Base-by-base conservation (phyloP, 73 alveolate genomes). In the Breviolum minutum region DNA sequence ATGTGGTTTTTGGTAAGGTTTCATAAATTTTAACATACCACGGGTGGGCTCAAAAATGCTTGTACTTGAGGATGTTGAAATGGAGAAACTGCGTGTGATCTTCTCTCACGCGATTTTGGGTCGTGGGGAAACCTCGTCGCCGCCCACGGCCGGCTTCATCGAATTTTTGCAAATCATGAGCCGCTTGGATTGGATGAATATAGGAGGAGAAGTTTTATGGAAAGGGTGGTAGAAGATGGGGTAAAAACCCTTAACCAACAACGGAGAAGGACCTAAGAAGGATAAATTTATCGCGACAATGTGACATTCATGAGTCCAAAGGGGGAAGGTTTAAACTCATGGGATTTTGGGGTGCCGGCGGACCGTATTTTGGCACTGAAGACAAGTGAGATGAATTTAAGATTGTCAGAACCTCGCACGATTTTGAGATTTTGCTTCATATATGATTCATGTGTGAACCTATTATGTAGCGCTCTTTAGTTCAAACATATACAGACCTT, bases 81-180 rank as follows among this genome's bases (percentile, higher is more conserved):
- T 92, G 98, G 98, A 92, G 22, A 79, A 62, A n/a, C 66, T 92
- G 98, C 91, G 90, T 20, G 81, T 12, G 82, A 73, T 92, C 81
- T 92, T 92, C 69, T 77, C 30, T 54, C 89, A n/a, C 24, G 90
- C 79, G 16, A 26, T 74, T 69, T 81, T 64, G 6, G 88, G 88
- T 66, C 87, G 68, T 64, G 81, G 30, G 48, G 62, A 14, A 16
- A 64, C 27, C 24, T 40, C 70, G 40, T 9, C 26, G 54, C 63
- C 77, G 6, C 61, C 77, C n/a, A 62, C 77, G 4, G 97, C 88
- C 13, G 98, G 98, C 81, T 92, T 74, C 98, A 32, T 76, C 68
- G 98, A 92, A 81, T 92, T 92, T 61, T 48, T 92, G 91, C 91
- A 92, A 4, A 60, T 92, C 90, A 92, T 92, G 98, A 64, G 98